Evolutionary conservation across 495 filamentous ascomycete genomes (phyloP), one percentile per base, ranked within the genome.

Genomic region (Aspergillus coremiiformis): DNA sequence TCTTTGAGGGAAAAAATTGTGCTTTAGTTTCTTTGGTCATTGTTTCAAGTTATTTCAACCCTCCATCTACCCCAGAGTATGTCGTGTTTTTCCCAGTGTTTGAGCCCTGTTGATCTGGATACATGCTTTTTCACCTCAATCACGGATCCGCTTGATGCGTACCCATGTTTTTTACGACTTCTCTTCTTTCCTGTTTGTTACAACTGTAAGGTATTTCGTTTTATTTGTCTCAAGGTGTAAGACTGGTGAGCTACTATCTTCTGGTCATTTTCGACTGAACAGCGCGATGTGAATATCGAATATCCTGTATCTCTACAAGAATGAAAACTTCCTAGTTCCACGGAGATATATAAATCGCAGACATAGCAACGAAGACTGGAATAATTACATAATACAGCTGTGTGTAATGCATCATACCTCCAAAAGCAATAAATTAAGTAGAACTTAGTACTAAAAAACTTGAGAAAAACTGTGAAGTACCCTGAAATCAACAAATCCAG

Each of bases 1-100:
- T 61, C 24, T 61, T 64, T 62, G 51, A 55, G 63, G 63, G 67
- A 60, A 50, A 65, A 69, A 64, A 58, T 63, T 56, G 52, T 60
- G 54, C 57, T 59, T 56, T 44, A 30, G 37, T 51, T 59, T 54
- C 27, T 22, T 52, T 6, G 19, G 33, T 37, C 33, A 5, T 50
- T 32, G 8, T 43, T 33, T 29, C 14, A 22, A 30, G 44, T 52
- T 55, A 27, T 33, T 26, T 43, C 27, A 51, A 33, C 43, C 51
- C 46, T 57, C 50, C 47, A 17, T 47, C 49, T 42, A n/a, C 27
- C 10, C 26, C 21, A 29, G 43, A 43, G 15, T 30, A 43, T 44
- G 35, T 21, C 46, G 41, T 52, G 44, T 20, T 29, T 45, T 53
- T 37, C 39, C 11, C 53, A 52, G 24, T 49, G 23, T 37, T 19